phyloP scores from a whole-genome alignment of 305 asterid genomes.

The Fraxinus platypoda region DNA sequence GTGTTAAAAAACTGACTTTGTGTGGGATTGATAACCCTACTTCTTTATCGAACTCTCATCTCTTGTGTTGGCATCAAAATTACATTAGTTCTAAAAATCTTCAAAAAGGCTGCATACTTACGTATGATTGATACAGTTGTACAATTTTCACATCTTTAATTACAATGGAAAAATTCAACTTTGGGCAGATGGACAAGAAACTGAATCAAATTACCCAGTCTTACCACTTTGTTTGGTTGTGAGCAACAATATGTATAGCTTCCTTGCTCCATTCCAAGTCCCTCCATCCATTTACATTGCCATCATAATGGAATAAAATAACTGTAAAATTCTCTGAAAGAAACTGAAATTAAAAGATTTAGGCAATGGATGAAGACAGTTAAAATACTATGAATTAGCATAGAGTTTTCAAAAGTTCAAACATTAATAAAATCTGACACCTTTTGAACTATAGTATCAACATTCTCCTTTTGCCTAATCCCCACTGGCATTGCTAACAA shows the following conservation, averaged over 20 bases:
- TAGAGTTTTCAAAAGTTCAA: slow-evolving; percentile 4
- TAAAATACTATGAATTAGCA: slow-evolving; percentile 17
- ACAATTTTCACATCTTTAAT: neutral
- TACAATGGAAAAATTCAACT: neutral
- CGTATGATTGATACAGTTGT: neutral
- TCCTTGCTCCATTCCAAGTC: slow-evolving; percentile 83
- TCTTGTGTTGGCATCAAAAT: neutral
- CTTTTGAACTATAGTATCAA: slow-evolving; percentile 66
- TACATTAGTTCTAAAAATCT: neutral
- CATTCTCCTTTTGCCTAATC: slow-evolving; percentile 80
- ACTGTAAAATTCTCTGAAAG: slow-evolving; percentile 88
- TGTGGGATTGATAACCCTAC: neutral
- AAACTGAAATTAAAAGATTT: slow-evolving; percentile 61
- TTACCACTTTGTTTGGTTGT: slow-evolving; percentile 95
- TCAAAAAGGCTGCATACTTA: neutral
- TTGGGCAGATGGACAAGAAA: slow-evolving; percentile 16
- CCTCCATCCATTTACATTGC: slow-evolving; percentile 83
- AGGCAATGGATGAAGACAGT: slow-evolving; percentile 24
- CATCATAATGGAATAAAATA: slow-evolving; percentile 90
- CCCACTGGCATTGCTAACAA: slow-evolving; percentile 97
- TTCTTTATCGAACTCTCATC: neutral
- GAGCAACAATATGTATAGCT: slow-evolving; percentile 88
- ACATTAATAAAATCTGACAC: slow-evolving; percentile 37
- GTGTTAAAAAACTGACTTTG: neutral
- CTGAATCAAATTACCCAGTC: slow-evolving; percentile 8